These are phyloP conservation scores for Dimocarpus longan DNA, from an alignment of 345 rosid genomes.

Conservation along the genomic window DNA sequence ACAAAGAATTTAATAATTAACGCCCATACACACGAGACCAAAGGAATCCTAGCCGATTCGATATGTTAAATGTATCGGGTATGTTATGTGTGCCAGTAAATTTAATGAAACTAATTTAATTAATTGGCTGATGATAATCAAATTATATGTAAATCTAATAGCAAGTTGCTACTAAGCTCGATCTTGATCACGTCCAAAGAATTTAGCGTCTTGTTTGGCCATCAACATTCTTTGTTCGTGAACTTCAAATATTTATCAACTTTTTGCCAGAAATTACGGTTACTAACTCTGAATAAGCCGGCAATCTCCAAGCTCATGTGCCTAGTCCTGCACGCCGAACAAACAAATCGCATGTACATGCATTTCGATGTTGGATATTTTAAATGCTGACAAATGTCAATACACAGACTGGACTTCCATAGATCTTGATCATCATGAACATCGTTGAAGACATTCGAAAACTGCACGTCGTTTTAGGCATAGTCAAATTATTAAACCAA, in stretches of 20 bases:
- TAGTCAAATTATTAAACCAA: slow-evolving; percentile 10
- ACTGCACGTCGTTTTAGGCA: neutral
- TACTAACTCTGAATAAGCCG: slow-evolving; percentile 3
- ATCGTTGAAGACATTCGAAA: slow-evolving; percentile 27
- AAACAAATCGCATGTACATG: slow-evolving; percentile 10
- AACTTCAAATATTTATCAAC: neutral
- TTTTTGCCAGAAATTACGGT: slow-evolving; percentile 17
- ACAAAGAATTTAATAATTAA: too few species aligned
- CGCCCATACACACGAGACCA: too few species aligned
- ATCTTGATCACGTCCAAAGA: neutral
- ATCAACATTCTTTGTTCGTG: neutral
- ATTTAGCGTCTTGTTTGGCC: neutral
- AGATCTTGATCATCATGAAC: slow-evolving; percentile 23
- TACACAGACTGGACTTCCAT: slow-evolving; percentile 32
- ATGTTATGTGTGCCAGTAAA: too few species aligned
- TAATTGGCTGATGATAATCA: too few species aligned
- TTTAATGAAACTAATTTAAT: too few species aligned
- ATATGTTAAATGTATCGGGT: too few species aligned
- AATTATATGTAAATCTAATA: too few species aligned
- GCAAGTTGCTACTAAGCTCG: too few species aligned
- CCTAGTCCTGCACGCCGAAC: slow-evolving; percentile 35
- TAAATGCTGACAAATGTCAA: slow-evolving; percentile 39
- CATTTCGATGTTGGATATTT: slow-evolving; percentile 19
- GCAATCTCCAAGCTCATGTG: slow-evolving; percentile 20
- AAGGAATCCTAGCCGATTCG: too few species aligned